A percentile compares a stretch with the other conserved stretches of the same genome.
Conservation (phyloP, 1,139 yeast species). For the Wickerhamomyces sp. region DNA sequence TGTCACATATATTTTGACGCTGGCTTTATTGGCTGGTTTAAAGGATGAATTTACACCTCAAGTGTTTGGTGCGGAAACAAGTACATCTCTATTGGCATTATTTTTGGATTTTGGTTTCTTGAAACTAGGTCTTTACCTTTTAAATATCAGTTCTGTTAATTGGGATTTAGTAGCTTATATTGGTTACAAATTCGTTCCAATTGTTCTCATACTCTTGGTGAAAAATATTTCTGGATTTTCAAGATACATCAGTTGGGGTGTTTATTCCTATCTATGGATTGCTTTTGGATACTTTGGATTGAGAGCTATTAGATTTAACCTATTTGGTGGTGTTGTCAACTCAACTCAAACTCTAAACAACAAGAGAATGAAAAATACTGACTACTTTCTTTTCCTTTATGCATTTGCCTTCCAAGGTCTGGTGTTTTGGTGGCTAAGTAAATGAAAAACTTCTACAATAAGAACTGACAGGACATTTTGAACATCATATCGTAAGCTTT, state of each 20-base stretch:
- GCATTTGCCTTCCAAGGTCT: constrained; percentile 76
- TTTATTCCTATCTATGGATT: constrained; percentile 41
- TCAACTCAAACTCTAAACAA: constrained; percentile 52
- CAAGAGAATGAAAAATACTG: constrained; percentile 73
- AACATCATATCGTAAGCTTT: not conserved
- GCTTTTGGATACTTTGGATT: constrained; percentile 68
- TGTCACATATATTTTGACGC: constrained; percentile 78
- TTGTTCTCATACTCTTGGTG: constrained; percentile 43
- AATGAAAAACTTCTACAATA: constrained; percentile 2
- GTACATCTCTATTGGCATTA: constrained; percentile 82
- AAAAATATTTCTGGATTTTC: constrained; percentile 31
- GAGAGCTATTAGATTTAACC: constrained; percentile 77
- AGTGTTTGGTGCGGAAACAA: constrained; percentile 82
- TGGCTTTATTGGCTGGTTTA: constrained; percentile 84
- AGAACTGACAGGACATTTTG: not conserved
- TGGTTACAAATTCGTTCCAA: constrained; percentile 91
- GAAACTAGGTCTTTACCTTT: constrained; percentile 57
- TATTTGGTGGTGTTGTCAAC: constrained; percentile 56
- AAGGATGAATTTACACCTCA: constrained; percentile 93
- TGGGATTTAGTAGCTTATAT: constrained; percentile 88
- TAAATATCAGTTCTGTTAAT: constrained; percentile 52
- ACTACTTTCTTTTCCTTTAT: constrained; percentile 81
- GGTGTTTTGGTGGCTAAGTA: constrained; percentile 49
- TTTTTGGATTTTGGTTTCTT: constrained; percentile 61
- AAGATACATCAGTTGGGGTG: constrained; percentile 34